These are phyloP conservation scores for Globisporangium orthogonon DNA, from an alignment of 352 stramenopile species.

Conservation along the genomic window DNA sequence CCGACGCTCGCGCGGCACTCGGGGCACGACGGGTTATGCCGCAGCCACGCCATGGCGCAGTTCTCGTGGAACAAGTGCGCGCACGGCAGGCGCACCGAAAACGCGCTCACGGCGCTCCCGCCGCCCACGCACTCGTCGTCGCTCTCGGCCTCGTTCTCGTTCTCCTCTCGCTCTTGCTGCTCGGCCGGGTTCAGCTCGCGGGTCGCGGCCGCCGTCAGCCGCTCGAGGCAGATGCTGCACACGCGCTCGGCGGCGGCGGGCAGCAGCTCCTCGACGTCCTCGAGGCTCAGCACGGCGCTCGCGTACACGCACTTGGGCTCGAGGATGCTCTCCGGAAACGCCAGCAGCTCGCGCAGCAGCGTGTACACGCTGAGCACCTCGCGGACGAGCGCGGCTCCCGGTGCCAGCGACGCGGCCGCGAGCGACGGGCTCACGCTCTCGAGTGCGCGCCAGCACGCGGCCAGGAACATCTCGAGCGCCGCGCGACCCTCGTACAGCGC, in stretches of 20 bases:
- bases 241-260: constrained; percentile 23
- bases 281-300: constrained; percentile 46
- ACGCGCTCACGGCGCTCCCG: constrained; percentile 8
- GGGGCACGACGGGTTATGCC: constrained; percentile 48
- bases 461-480: constrained; percentile 40
- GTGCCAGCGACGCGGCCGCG: constrained; percentile 34
- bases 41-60: constrained; percentile 62
- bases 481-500: constrained; percentile 26
- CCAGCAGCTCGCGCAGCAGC: constrained; percentile 47
- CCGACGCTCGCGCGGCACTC: constrained; percentile 41
- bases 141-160: constrained; percentile 1
- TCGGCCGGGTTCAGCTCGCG: constrained; percentile 13
- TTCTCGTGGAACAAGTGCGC: constrained; percentile 55
- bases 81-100: constrained; percentile 43
- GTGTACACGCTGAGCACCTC: constrained; percentile 40
- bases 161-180: neutral
- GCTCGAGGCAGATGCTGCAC: constrained; percentile 60
- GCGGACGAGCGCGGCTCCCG: constrained; percentile 16
- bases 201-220: constrained; percentile 16
- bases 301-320: constrained; percentile 48
- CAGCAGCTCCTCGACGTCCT: constrained; percentile 39
- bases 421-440: constrained; percentile 40
- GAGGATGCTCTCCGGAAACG: constrained; percentile 37
- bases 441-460: constrained; percentile 36
- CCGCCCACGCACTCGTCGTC: constrained; percentile 1